Evolutionary conservation across 2,329 filamentous ascomycete species (phyloP).

Genomic region (Colletotrichum filicis): DNA sequence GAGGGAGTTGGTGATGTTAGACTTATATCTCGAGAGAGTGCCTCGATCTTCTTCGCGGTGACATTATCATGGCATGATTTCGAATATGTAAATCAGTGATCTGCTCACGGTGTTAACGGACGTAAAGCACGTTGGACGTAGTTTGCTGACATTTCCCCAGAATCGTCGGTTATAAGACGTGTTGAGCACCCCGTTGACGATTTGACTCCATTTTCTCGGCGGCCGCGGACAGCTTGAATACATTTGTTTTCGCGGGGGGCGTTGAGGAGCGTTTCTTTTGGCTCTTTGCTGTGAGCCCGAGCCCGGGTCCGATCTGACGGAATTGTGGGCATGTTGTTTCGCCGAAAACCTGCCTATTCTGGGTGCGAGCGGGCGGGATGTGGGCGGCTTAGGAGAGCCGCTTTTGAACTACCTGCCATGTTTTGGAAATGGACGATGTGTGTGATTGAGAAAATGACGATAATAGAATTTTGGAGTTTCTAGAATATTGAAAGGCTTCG

Average conservation of each 20-base stretch:
- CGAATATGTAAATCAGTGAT: neutral
- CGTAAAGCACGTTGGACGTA: neutral
- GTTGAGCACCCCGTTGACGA: neutral
- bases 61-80: neutral
- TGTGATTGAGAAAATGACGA: no score
- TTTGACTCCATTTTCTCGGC: neutral
- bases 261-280: neutral
- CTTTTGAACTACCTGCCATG: no score
- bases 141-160: neutral
- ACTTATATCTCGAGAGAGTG: neutral
- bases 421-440: no score
- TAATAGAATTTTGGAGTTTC: no score
- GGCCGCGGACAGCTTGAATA: neutral
- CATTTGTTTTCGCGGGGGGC: neutral
- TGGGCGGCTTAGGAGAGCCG: no score
- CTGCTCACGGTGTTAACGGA: slow-evolving; percentile 2
- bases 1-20: neutral
- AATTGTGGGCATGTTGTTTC: neutral
- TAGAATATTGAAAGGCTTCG: no score
- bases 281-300: neutral
- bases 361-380: neutral
- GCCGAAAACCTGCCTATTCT: neutral
- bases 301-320: neutral
- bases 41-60: neutral
- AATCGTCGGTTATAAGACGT: neutral